Evolutionary conservation across 768 basidiomycete genomes (phyloP), one percentile per base, ranked within the genome.

Genomic region (Mrakia gelida): DNA sequence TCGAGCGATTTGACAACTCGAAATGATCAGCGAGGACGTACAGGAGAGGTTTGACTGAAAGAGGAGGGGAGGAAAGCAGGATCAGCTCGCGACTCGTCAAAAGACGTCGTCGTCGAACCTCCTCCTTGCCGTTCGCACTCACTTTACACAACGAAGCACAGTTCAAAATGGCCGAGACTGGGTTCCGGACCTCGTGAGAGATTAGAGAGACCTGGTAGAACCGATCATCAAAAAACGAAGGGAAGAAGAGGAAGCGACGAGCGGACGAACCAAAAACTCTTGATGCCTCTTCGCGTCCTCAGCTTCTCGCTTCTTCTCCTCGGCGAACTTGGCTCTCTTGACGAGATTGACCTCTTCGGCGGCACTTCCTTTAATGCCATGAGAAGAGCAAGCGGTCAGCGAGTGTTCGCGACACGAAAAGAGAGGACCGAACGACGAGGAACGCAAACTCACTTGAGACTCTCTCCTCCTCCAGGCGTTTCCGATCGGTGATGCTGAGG

Each of bases 181-280:
- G 77, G 56, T 78, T 78, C 23, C 77, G n/a, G 21, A 73, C 54
- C 34, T 78, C 77, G 77, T 78, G 77, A 32, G 54, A 62, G 62
- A 74, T 63, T 13, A 78, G 41, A 3, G 71, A 54, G 45, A 78
- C 56, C 56, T 56, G 56, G 21, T 2, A 2, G 23, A 16, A 49
- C 15, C 45, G 15, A 49, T 10, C 45, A 15, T 49, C 15, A 2
- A n/a, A 56, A 11, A 10, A 56, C 7, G 56, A 23, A 56, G 56
- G 7, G 56, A 2, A 16, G 56, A 56, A 56, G 56, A n/a, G 56
- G 23, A 56, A 7, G 41, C 41, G 41, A n/a, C 41, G 41, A 43
- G 6, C 6, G 3, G 23, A 56, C n/a, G 56, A 26, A 56, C 56
- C 56, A 23, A 56, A 23, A 56, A 74, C 52, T 78, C 77, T 38